Base-by-base conservation (phyloP, 768 basidiomycete genomes). In the Rhizopogon sp. region DNA sequence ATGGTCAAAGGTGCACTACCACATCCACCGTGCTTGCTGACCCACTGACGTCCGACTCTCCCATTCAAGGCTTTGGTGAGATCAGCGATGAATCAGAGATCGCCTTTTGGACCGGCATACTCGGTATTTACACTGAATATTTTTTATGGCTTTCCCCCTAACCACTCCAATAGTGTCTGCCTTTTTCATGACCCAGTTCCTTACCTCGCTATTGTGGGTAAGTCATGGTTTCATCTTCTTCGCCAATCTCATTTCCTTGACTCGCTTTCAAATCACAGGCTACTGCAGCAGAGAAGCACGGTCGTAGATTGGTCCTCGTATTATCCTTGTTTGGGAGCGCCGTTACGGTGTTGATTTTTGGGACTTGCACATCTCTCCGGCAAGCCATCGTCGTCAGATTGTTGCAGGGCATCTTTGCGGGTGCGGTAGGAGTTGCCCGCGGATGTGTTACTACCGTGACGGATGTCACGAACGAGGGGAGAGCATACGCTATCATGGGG, bases 161-260 rank as follows among this genome's bases (percentile, higher is more conserved):
- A 64, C 50, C 25, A 50, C 31, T 43, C 35, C 42, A 17, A 31
- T 56, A 89, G 90, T 91, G 28, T 80, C 90, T 39, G 83, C 82
- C 3, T 93, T 94, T 73, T 98, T 98, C 76, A 74, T 97, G 62
- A 93, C 95, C 2, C 97, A 99, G 65, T 98, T 98, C 72, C 73
- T 96, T 31, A 98, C 96, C 1, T 94, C 93, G 29, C 73, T 99
- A 33, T 77, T 98, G 53, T 99, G 97, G 96, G 90, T 88, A 64
- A 55, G 72, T 66, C 39, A 10, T 33, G 39, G 29, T 55, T 56
- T 46, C 39, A 33, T 33, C 39, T 58, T 47, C 53, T 47, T 43
- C 57, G 37, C 11, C 5, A 51, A 20, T 9, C 51, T 44, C 29
- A 43, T 55, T 54, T 40, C 22, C 10, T 60, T 65, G 39, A 64